A percentile compares a stretch with the other conserved stretches of the same genome.
phyloP scores from a whole-genome alignment of 176 grass and related monocot genomes.

The Aegilops tauschii region DNA sequence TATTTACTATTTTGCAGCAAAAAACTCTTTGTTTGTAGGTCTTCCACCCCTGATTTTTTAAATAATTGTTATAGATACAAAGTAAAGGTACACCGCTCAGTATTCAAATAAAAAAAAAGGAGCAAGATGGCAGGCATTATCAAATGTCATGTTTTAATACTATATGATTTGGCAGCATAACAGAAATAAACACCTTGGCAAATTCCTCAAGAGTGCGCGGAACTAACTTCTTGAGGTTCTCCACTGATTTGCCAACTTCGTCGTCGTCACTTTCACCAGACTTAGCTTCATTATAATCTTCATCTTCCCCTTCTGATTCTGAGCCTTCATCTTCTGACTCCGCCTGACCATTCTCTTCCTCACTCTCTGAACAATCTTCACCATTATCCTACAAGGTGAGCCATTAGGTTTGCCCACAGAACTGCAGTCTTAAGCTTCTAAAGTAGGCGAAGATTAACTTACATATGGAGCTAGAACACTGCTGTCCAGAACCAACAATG shows the following conservation, averaged over 20 bases:
- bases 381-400: constrained; percentile 60
- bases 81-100: neutral
- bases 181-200: constrained; percentile 51
- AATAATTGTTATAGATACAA: neutral
- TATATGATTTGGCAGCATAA: constrained; percentile 18
- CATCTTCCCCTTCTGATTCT: constrained; percentile 63
- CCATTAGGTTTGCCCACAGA: constrained; percentile 23
- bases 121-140: constrained; percentile 7
- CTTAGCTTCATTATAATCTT: constrained; percentile 50
- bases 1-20: neutral
- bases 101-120: neutral
- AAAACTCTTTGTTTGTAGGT: neutral
- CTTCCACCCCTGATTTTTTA: neutral
- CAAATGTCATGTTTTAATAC: neutral
- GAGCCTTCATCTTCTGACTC: constrained; percentile 61
- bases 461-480: constrained; percentile 84
- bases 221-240: constrained; percentile 50
- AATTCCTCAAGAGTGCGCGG: constrained; percentile 56
- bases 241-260: constrained; percentile 37
- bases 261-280: constrained; percentile 72
- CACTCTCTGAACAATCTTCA: constrained; percentile 63
- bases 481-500: constrained; percentile 84
- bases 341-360: constrained; percentile 47
- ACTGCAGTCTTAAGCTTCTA: neutral
- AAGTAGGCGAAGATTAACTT: constrained; percentile 20